Evolutionary conservation across 768 basidiomycete genomes (phyloP), one percentile per base, ranked within the genome.

Genomic region (Boletus subcaerulescens): DNA sequence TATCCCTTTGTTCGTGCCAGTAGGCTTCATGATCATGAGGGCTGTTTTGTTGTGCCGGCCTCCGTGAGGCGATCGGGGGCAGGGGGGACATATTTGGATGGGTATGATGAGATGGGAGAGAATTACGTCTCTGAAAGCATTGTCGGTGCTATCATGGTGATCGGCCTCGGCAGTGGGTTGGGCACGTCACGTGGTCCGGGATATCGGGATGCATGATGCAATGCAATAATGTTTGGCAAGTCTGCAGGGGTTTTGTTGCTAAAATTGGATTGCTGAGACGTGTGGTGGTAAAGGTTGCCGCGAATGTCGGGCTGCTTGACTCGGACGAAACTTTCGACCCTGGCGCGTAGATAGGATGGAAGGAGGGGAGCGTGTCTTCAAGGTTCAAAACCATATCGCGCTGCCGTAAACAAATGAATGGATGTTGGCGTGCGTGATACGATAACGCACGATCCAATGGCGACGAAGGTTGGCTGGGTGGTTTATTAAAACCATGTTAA

Each of bases 51-150:
- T 36, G 31, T 36, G 8, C 52, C 45, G 24, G 36, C 38, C 45
- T 39, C 54, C 55, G 48, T 43, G 40, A 57, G 53, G 57, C 43
- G 61, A 68, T 61, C 53, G 61, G 56, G 50, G 66, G 52, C 48
- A 39, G 31, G 53, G 48, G 56, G 55, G 40, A 45, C 24, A 24
- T n/a, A 35, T 44, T 33, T 42, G 17, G 31, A n/a, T 26, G 22
- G 22, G 22, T 24, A 33, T 26, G 33, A 33, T 20, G 22, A 48
- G 46, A 45, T 12, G 45, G 14, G 20, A 20, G 18, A 11, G 12
- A 24, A 53, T 62, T 59, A 64, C 56, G 60, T 63, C 57, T 53
- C 26, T n/a, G 40, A 46, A 24, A 6, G 53, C 11, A 22, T 41
- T 48, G 53, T 40, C 24, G 31, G 33, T 12, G 20, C 20, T 33